These are phyloP conservation scores for Polyporus tsugae DNA, from an alignment of 1,284 basidiomycete genomes.

Conservation along the genomic window DNA sequence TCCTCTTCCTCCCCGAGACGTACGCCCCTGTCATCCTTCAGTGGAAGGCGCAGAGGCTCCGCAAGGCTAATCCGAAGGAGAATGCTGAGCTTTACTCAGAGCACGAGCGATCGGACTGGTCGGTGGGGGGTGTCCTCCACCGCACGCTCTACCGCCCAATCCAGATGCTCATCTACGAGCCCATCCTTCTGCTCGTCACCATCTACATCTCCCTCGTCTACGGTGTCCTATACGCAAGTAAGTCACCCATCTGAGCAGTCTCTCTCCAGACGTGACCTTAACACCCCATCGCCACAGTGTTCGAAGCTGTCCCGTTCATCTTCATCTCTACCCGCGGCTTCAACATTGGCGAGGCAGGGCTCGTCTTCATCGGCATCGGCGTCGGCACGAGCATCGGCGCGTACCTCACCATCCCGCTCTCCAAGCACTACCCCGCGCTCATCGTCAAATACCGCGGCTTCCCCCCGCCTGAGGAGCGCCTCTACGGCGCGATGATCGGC, in stretches of 20 bases:
- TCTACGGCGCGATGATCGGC: constrained; percentile 52
- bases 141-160: constrained; percentile 69
- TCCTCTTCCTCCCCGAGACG: constrained; percentile 61
- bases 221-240: constrained; percentile 66
- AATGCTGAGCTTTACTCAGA: constrained; percentile 59
- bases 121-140: constrained; percentile 54
- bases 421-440: constrained; percentile 44
- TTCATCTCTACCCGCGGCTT: constrained; percentile 62
- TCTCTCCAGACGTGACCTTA: constrained; percentile 29
- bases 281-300: constrained; percentile 48
- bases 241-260: constrained; percentile 36
- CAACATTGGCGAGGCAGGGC: constrained; percentile 60
- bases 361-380: constrained; percentile 75
- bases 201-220: constrained; percentile 73
- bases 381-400: constrained; percentile 68
- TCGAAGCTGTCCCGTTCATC: constrained; percentile 64
- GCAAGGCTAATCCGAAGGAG: constrained; percentile 55
- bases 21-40: constrained; percentile 60
- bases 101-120: constrained; percentile 68
- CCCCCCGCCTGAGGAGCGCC: constrained; percentile 56
- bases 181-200: constrained; percentile 69
- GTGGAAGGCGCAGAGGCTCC: constrained; percentile 53
- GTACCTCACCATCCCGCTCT: constrained; percentile 47
- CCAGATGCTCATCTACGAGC: constrained; percentile 68
- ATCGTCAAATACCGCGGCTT: constrained; percentile 49